phyloP scores from a whole-genome alignment of 2,329 filamentous ascomycete genomes.

The Xylariaceae sp. region DNA sequence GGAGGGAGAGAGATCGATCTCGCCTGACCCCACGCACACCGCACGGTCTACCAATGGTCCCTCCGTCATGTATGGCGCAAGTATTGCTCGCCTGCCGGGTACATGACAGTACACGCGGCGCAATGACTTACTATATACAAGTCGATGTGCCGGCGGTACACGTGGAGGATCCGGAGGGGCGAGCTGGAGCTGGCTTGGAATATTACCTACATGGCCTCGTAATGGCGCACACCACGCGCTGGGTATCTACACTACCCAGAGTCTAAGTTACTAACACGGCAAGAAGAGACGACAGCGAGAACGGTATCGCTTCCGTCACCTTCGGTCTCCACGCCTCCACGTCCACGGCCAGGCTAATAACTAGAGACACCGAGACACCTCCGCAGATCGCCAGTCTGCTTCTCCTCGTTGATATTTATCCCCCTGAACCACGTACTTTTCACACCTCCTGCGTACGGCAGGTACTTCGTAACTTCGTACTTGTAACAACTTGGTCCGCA shows the following conservation, averaged over 20 bases:
- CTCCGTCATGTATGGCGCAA: not conserved
- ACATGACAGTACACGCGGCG: too few relatives aligned
- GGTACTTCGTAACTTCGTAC: too few relatives aligned
- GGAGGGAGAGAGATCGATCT: not conserved
- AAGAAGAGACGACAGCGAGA: not conserved
- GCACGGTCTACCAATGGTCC: not conserved
- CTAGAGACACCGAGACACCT: slow-evolving; percentile 3
- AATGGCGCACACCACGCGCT: too few relatives aligned
- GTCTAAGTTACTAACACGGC: too few relatives aligned
- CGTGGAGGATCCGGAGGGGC: too few relatives aligned
- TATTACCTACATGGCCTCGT: too few relatives aligned
- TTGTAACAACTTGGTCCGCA: too few relatives aligned
- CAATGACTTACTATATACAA: too few relatives aligned
- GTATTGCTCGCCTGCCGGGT: too few relatives aligned
- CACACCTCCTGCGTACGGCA: not conserved
- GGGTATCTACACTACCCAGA: too few relatives aligned
- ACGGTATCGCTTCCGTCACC: slow-evolving; percentile 6
- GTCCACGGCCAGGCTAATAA: not conserved
- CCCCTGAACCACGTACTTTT: not conserved
- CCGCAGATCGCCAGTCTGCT: not conserved
- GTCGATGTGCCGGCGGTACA: too few relatives aligned
- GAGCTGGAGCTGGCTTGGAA: too few relatives aligned
- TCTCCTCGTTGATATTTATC: not conserved
- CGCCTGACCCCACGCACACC: not conserved
- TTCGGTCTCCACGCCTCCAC: not conserved